These are phyloP conservation scores for Metarhizium brunneum DNA, from an alignment of 2,329 filamentous ascomycete species.

Conservation along the genomic window DNA sequence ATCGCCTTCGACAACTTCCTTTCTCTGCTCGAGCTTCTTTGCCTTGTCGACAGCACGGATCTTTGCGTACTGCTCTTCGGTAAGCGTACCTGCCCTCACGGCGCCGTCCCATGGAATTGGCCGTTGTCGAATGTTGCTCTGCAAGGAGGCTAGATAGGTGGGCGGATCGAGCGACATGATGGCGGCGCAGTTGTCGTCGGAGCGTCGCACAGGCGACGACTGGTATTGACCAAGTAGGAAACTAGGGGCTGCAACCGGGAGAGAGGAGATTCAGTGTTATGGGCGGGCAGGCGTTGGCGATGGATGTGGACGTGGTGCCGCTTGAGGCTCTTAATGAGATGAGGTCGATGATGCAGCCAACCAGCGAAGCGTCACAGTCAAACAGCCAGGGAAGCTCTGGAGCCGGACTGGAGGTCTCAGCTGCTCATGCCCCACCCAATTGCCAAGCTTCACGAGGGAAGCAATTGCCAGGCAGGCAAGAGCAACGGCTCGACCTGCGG, in stretches of 20 bases:
- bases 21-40: constrained; percentile 73
- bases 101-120: constrained; percentile 98
- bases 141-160: constrained; percentile 73
- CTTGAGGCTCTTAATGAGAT: constrained; percentile 2
- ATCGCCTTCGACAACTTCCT: constrained; percentile 72
- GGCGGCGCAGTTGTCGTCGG: constrained; percentile 11
- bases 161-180: constrained; percentile 86
- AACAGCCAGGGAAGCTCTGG: neutral
- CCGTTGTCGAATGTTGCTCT: constrained; percentile 93
- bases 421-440: neutral
- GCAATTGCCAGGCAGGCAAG: neutral
- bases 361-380: constrained; percentile 8
- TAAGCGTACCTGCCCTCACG: constrained; percentile 86
- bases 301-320: constrained; percentile 1
- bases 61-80: constrained; percentile 85
- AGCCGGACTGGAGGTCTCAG: neutral
- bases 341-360: constrained; percentile 8
- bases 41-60: constrained; percentile 97
- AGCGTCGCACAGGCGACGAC: constrained; percentile 17
- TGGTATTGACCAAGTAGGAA: neutral
- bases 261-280: neutral
- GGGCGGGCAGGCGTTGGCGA: neutral
- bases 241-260: neutral
- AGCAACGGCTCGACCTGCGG: neutral
- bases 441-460: neutral